phyloP scores from a whole-genome alignment of 345 rosid genomes.

The Rhizophora apiculata region DNA sequence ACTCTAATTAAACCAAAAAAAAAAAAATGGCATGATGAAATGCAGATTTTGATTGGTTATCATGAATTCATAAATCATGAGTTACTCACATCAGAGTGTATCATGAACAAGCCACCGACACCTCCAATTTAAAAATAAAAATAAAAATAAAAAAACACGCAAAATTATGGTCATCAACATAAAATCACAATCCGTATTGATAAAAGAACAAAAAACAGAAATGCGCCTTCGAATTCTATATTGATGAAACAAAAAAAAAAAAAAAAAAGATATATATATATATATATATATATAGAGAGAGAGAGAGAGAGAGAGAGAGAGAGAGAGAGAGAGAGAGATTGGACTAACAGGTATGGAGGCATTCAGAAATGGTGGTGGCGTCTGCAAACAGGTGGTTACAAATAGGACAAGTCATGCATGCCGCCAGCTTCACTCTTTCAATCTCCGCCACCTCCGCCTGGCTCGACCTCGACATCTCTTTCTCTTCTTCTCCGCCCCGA shows the following conservation, averaged over 20 bases:
- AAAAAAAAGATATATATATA: too few species aligned
- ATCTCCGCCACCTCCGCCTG: constrained; percentile 30
- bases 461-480: constrained; percentile 5
- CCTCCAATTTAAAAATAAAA: neutral
- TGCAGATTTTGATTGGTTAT: too few species aligned
- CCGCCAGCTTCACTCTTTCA: constrained; percentile 21
- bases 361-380: constrained; percentile 54
- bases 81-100: too few species aligned
- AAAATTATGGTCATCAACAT: constrained; percentile 3
- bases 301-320: neutral
- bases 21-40: too few species aligned
- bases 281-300: too few species aligned
- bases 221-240: neutral
- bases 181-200: neutral
- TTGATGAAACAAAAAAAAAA: too few species aligned
- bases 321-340: neutral
- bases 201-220: neutral
- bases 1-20: too few species aligned
- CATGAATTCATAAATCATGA: too few species aligned
- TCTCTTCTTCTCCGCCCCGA: neutral
- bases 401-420: constrained; percentile 50
- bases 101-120: too few species aligned
- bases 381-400: constrained; percentile 39
- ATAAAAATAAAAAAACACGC: neutral
- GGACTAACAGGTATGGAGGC: constrained; percentile 50